Evolutionary conservation across 129 eudicot genomes (phyloP), one percentile per base, ranked within the genome.

Genomic region (Ambrosia trifida): DNA sequence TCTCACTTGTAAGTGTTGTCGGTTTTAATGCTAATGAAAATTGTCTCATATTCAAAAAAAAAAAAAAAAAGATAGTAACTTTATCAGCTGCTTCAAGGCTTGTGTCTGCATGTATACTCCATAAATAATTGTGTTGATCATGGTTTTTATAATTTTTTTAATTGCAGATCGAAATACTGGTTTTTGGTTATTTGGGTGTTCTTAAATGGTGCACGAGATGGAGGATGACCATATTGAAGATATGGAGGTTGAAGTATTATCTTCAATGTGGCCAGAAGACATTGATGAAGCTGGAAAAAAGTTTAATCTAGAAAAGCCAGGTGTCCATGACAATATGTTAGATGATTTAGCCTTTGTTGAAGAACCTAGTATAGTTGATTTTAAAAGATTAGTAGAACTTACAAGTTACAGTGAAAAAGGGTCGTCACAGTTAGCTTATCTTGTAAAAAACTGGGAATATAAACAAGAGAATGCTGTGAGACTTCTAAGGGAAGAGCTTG

Each of bases 181-280:
- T 30, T 7, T 67, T 74, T 43, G 54, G 76, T 72, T 17, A 47
- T 56, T 61, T 80, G 82, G 81, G 75, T 63, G 82, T 64, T 61
- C 11, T 16, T 33, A 62, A 78, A 70, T 64, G 82, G 77, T 63
- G 67, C 31, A 70, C 49, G 84, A 76, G 47, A 83, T 87, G 82
- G 87, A 84, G 70, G 79, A 73, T 58, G 84, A 80, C 3, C 82
- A 71, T 32, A 72, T 77, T 28, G 94, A 87, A 65, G 92, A 88
- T 57, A 88, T 89, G 96, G 96, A 88, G 57, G 72, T 84, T 65
- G 90, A 88, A 70, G 87, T 82, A 79, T 86, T 88, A 17, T 72
- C 88, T 71, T 88, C 96, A 20, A 91, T 91, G 98, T 91, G 97
- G 97, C 97, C 96, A 1, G 96, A 91, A 74, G 91, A 83, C 77